Base-by-base conservation (phyloP, 1,284 basidiomycete genomes). In the Cutaneotrichosporon sp. region DNA sequence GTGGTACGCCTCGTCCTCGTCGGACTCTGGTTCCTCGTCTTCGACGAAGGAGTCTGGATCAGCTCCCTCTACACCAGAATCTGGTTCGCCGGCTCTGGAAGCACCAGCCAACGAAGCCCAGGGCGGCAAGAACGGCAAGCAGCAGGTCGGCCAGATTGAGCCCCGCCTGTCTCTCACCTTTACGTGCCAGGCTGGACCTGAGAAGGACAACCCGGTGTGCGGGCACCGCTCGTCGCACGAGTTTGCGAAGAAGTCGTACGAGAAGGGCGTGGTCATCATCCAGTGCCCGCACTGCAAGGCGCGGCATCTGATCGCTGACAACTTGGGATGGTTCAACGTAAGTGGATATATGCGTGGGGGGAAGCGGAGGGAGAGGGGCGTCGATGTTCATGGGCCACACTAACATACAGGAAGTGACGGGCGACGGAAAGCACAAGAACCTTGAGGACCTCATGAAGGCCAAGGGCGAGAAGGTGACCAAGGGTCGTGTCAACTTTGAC, bases 271-370 rank as follows among this genome's bases (percentile, higher is more conserved):
- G 50, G 93, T 97, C 1, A 78, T 98, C 27, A 83, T 97, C 0
- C 83, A 94, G 68, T 97, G 94, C 75, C 91, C 93, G 1, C 82
- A 82, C 16, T 97, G 94, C 75, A 84, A 88, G 66, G 91, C 90
- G 67, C 77, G 88, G 41, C 88, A 90, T 74, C 77, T 90, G 17
- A 90, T 92, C 66, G 91, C 92, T 8, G 91, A 96, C 68, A 85
- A 96, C 66, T 74, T 96, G 14, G 89, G 88, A 1, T 96, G 92
- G 92, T 96, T 96, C 77, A 71, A 74, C 47, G 71, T 70, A 48
- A 41, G 66, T 60, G 17, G n/a, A 6, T 24, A 14, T 14, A 4
- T 22, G 22, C 11, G 19, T 1, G 27, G 27, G 34, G 14, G 31
- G 19, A 31, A 3, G 2, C 16, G 19, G 25, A 20, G 11, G 11